Evolutionary conservation across 2,329 filamentous ascomycete genomes (phyloP).

Genomic region (Epichloe gansuensis): DNA sequence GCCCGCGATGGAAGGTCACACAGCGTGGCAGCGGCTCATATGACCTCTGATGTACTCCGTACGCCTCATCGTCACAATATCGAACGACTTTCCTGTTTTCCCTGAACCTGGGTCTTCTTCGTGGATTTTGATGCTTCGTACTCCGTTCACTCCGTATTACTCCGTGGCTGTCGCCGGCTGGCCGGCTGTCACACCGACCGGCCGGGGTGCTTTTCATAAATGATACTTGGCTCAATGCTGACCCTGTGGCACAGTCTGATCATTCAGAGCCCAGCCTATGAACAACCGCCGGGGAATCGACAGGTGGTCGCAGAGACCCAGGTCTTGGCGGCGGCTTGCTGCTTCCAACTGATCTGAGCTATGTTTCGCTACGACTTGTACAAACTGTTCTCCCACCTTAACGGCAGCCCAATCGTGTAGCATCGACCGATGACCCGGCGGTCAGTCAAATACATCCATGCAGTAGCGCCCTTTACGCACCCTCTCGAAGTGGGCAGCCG

Average conservation of each 20-base stretch:
- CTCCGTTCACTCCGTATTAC: no score
- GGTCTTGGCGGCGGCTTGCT: no score
- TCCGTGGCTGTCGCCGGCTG: no score
- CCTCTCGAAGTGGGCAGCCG: background rate
- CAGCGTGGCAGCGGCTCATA: background rate
- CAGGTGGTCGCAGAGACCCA: no score
- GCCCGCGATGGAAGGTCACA: background rate
- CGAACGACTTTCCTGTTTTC: background rate
- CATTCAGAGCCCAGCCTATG: background rate
- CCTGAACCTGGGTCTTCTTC: background rate
- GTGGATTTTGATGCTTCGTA: no score
- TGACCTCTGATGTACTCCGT: background rate
- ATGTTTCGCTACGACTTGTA: no score
- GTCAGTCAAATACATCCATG: background rate
- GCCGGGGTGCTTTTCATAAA: background rate
- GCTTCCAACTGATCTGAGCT: no score
- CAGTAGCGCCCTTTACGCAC: background rate
- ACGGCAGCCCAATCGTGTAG: background rate
- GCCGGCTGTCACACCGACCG: background rate
- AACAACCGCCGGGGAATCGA: no score
- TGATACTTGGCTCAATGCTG: background rate
- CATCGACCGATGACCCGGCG: background rate
- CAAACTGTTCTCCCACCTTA: no score
- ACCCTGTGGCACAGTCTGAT: background rate
- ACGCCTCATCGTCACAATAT: background rate